These are phyloP conservation scores for Stylosanthes scabra DNA, from an alignment of 331 rosid species.

Conservation along the genomic window DNA sequence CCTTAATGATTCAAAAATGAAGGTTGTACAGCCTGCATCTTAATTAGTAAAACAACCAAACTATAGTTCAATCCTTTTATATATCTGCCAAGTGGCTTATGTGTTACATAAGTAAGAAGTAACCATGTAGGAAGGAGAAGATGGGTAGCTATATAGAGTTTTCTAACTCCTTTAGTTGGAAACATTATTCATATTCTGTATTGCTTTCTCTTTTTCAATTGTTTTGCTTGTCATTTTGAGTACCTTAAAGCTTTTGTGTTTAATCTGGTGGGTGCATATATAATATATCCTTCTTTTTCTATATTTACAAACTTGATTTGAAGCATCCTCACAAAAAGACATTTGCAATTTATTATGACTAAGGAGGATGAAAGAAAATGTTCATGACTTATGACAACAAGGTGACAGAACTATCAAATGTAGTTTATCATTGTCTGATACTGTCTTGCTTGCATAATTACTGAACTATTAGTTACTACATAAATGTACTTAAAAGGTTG, in stretches of 20 bases:
- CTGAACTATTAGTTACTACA: too few species aligned
- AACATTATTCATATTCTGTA: constrained; percentile 5
- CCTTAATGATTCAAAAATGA: constrained; percentile 3
- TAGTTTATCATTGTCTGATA: too few species aligned
- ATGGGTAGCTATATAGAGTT: neutral
- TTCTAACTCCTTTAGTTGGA: constrained; percentile 5
- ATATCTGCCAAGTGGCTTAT: neutral
- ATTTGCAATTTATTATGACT: too few species aligned
- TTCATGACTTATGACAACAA: too few species aligned
- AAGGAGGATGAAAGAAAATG: too few species aligned
- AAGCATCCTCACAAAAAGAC: too few species aligned
- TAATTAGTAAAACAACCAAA: too few species aligned
- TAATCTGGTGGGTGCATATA: neutral
- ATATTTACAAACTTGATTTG: neutral
- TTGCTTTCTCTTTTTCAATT: constrained; percentile 11
- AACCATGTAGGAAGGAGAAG: neutral
- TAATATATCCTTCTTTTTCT: neutral
- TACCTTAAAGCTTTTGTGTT: neutral
- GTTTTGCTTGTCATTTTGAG: neutral
- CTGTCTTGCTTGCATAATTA: too few species aligned
- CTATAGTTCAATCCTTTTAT: neutral
- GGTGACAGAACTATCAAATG: too few species aligned
- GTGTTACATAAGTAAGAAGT: neutral
- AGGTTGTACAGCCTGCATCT: constrained; percentile 1
- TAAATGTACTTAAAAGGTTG: too few species aligned